phyloP scores from a whole-genome alignment of 2,329 filamentous ascomycete species.

The Dothideomycetes sp. region DNA sequence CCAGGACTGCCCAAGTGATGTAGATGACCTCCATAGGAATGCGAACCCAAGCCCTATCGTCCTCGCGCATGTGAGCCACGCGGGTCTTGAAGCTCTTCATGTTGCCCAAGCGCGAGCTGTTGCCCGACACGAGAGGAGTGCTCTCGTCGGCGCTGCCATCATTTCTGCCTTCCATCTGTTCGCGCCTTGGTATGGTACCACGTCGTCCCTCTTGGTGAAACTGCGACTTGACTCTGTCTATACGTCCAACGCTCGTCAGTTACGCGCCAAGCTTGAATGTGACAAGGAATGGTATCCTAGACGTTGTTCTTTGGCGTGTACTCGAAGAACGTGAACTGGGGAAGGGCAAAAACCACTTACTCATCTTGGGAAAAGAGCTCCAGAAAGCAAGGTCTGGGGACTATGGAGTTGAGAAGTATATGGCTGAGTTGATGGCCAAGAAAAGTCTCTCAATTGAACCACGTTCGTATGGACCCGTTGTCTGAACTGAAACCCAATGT shows the following conservation, averaged over 20 bases:
- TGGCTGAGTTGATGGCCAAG: too few species aligned
- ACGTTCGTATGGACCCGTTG: too few species aligned
- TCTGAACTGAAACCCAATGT: too few species aligned
- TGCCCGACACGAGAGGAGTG: constrained; percentile 21
- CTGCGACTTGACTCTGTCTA: constrained; percentile 14
- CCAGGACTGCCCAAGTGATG: constrained; percentile 34
- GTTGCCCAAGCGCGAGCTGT: constrained; percentile 17
- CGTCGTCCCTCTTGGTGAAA: constrained; percentile 13
- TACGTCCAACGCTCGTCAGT: constrained; percentile 1
- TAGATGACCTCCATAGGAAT: constrained; percentile 25
- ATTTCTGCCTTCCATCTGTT: constrained; percentile 51
- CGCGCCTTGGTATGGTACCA: constrained; percentile 1
- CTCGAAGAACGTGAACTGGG: too few species aligned
- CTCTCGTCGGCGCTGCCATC: constrained; percentile 40
- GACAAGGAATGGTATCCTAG: too few species aligned
- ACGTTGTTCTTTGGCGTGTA: too few species aligned
- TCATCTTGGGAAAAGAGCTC: too few species aligned
- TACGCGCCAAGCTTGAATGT: constrained; percentile 7
- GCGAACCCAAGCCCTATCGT: constrained; percentile 24
- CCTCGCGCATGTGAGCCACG: constrained; percentile 16
- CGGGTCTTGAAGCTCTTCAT: constrained; percentile 14
- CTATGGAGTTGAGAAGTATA: too few species aligned
- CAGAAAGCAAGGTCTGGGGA: too few species aligned
- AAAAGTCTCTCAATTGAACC: too few species aligned
- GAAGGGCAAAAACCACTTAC: too few species aligned